These are phyloP conservation scores for Exophiala aquamarina DNA, from an alignment of 2,329 filamentous ascomycete species.

Conservation along the genomic window DNA sequence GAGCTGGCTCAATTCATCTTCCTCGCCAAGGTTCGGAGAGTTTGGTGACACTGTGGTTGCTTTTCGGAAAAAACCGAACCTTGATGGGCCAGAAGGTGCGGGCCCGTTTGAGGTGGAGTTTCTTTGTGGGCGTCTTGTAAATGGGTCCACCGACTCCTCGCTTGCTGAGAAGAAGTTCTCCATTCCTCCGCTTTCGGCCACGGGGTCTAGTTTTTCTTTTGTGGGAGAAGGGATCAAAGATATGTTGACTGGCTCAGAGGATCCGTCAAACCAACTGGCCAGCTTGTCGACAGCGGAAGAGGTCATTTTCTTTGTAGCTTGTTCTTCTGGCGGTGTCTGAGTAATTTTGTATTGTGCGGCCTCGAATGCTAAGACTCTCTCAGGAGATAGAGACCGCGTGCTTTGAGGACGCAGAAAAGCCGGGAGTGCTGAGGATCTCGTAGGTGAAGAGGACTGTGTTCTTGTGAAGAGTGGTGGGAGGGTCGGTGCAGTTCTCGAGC, in stretches of 20 bases:
- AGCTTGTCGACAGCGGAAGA: conserved; percentile 28
- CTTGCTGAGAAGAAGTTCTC: conserved; percentile 20
- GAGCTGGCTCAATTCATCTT: conserved; percentile 55
- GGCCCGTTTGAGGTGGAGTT: conserved; percentile 31
- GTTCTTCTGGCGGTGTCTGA: conserved; percentile 7
- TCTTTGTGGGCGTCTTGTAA: conserved; percentile 25
- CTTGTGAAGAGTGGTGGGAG: conserved; percentile 23
- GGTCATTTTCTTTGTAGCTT: conserved; percentile 17
- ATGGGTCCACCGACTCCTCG: conserved; percentile 17
- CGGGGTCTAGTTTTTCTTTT: conserved; percentile 28
- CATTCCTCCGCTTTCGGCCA: conserved; percentile 19
- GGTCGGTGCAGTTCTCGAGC: conserved; percentile 24
- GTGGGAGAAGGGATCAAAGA: conserved; percentile 36
- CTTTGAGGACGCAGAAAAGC: conserved; percentile 24
- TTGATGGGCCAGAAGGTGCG: conserved; percentile 33
- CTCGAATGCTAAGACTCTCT: conserved; percentile 17
- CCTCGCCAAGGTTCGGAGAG: conserved; percentile 33
- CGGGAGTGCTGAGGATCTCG: conserved; percentile 25
- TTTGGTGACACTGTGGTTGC: conserved; percentile 33
- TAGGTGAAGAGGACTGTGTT: conserved; percentile 22
- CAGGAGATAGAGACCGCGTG: conserved; percentile 24
- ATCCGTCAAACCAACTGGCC: conserved; percentile 55
- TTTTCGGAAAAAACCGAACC: conserved; percentile 46
- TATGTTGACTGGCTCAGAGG: conserved; percentile 50
- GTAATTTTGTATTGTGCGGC: conserved; percentile 9